Evolutionary conservation across 306 rosid species (phyloP), one percentile per base, ranked within the genome.

Genomic region (Glycyrrhiza uralensis): DNA sequence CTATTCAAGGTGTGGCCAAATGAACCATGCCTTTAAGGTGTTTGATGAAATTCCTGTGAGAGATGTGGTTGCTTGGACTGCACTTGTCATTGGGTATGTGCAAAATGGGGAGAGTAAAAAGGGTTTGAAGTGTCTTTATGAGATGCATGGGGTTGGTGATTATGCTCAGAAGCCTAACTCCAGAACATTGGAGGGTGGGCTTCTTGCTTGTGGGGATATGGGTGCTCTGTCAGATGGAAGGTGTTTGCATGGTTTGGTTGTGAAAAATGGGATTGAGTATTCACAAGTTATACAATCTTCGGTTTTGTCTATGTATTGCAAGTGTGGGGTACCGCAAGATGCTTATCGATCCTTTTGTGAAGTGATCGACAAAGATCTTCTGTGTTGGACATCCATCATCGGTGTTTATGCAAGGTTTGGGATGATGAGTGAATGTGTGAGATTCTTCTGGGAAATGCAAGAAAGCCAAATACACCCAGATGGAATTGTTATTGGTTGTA

Each of bases 21-120:
- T 71, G 82, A 58, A 56, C 2, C 75, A 80, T 74, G 94, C 96
- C 1, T 67, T 38, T 46, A 52, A 15, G 1, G 13, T 85, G 92
- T 92, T 92, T 73, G 92, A 83, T 33, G 89, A 92, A 83, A 86
- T 82, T 49, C 72, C 74, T 49, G 79, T 76, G 5, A 89, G 87
- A 64, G 92, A 92, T 63, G 88, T 92, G 41, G 83, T 92, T 74
- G 82, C 88, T 80, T 92, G 97, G 96, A 92, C 97, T 7, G 82
- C 92, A 0, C 90, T 89, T 75, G 56, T 80, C 18, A 79, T 82
- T 71, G 97, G 96, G 46, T 81, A 54, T 26, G 96, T 87, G 32
- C 94, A 86, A 44, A 89, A 89, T 71, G 91, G 80, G 17, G 84
- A 86, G 79, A 71, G 88, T 56, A 85, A 85, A 71, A 82, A 83